Base-by-base conservation (phyloP, 176 grass and related monocot genomes). In the Carex parvula region DNA sequence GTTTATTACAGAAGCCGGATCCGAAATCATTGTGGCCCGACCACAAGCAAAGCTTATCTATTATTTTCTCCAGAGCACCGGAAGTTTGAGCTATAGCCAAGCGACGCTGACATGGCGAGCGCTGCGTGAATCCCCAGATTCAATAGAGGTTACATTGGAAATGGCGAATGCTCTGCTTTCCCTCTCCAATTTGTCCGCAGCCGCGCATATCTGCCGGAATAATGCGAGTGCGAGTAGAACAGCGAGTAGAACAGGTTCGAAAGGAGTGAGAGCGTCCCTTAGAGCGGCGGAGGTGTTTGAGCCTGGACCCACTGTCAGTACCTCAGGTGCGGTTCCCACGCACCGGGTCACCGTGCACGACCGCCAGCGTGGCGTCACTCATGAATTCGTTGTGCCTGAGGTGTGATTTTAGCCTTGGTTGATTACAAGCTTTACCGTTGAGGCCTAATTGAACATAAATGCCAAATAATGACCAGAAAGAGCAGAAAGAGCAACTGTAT, bases 281-380 rank as follows among this genome's bases (percentile, higher is more conserved):
- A 67, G 80, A 83, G 39, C 80, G 1, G 80, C 60, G 37, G 80
- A 83, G 61, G 11, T 83, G 2, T 83, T 18, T n/a, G 80, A 83
- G 16, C 60, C 80, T 17, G 60, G 59, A 42, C 80, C 80, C 42
- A 17, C 42, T 65, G 61, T 41, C 55, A 63, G 80, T 24, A 17
- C 60, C 37, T 77, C 73, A 15, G 73, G 50, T 11, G 20, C 72
- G 3, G 91, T 90, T 29, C 24, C 82, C 8, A 83, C 86, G 5
- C 96, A 98, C 88, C 89, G 90, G 64, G 96, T 98, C 80, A 98
- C 89, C 54, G 96, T 98, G 71, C 96, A 93, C 41, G 93, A 98
- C 70, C 92, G 92, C 15, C 83, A 93, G 85, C 88, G 91, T 35
- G 93, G 93, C 5, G 89, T 93, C 64, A 87, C 91, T 48, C 89